Percentiles rank a stretch among this genome's conserved stretches.
Evolutionary conservation across 345 rosid genomes (phyloP).

Genomic region (Arabidopsis suecica): DNA sequence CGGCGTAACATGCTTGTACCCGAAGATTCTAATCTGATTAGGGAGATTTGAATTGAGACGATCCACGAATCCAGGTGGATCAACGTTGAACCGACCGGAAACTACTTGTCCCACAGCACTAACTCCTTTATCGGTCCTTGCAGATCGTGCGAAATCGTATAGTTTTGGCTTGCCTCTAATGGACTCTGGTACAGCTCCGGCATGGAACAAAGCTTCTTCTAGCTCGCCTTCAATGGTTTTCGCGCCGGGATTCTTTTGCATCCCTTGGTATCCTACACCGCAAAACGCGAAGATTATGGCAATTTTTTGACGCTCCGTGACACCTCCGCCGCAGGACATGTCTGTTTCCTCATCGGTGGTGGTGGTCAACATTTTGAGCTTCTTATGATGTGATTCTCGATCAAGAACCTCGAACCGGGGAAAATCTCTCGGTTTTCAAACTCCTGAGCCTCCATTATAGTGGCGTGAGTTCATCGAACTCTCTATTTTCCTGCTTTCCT

Average conservation of each 20-base stretch:
- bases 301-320: conserved; percentile 48
- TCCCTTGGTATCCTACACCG: conserved; percentile 95
- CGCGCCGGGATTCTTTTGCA: conserved; percentile 96
- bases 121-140: conserved; percentile 92
- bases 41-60: conserved; percentile 69
- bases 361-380: conserved; percentile 61
- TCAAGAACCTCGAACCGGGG: conserved; percentile 38
- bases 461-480: background rate
- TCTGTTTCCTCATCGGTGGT: conserved; percentile 50
- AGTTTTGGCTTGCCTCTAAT: conserved; percentile 71
- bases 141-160: conserved; percentile 86
- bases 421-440: background rate
- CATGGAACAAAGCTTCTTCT: conserved; percentile 82
- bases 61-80: conserved; percentile 81
- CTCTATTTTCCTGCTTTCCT: conserved; percentile 17
- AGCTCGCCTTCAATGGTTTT: conserved; percentile 96
- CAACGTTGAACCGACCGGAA: conserved; percentile 79
- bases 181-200: conserved; percentile 72
- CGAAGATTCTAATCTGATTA: conserved; percentile 68
- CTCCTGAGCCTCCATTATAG: conserved; percentile 32
- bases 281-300: conserved; percentile 91
- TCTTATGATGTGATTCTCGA: conserved; percentile 51
- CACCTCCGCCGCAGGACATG: conserved; percentile 17
- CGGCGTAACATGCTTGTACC: conserved; percentile 65
- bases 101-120: conserved; percentile 95